A percentile compares a stretch with the other conserved stretches of the same genome.
Conservation (phyloP, 176 grass and related monocot species). For the Juncus effusus region DNA sequence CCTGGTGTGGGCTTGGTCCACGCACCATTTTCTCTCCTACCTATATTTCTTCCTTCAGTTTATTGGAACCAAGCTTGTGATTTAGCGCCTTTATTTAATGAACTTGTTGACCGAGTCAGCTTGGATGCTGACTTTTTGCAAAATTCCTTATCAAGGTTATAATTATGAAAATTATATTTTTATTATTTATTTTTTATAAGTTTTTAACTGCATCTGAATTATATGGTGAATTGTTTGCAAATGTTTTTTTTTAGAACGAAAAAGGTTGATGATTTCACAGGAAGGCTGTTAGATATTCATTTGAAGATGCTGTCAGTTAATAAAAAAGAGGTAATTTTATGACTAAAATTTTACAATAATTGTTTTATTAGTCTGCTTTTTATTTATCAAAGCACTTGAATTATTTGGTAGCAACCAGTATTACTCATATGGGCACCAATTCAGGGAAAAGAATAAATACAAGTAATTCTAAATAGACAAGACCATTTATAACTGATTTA, state of each 20-base stretch:
- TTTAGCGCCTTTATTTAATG: slow-evolving; percentile 78
- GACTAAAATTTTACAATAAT: background rate
- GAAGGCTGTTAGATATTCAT: slow-evolving; percentile 82
- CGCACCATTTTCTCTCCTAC: slow-evolving; percentile 66
- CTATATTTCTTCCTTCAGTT: slow-evolving; percentile 39
- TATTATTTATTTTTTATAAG: background rate
- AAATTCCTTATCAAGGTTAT: slow-evolving; percentile 68
- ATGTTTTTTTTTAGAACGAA: slow-evolving; percentile 54
- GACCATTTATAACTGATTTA: background rate
- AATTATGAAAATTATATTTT: background rate
- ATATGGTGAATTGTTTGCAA: background rate
- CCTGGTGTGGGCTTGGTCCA: slow-evolving; percentile 87
- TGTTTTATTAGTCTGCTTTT: background rate
- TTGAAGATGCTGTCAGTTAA: slow-evolving; percentile 63
- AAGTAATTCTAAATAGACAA: background rate
- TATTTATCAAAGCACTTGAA: too few species aligned
- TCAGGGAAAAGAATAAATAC: slow-evolving; percentile 12
- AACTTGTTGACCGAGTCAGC: slow-evolving; percentile 87
- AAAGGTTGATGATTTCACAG: slow-evolving; percentile 79
- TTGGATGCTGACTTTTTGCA: slow-evolving; percentile 84
- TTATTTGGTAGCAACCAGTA: too few species aligned
- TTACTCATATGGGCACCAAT: background rate
- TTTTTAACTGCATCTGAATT: background rate
- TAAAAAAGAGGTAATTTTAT: slow-evolving; percentile 62
- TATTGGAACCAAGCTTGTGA: slow-evolving; percentile 77